Percentiles rank a stretch among this genome's conserved stretches.
Evolutionary conservation across 2,329 filamentous ascomycete species (phyloP).

Genomic region (Pyricularia sp.): DNA sequence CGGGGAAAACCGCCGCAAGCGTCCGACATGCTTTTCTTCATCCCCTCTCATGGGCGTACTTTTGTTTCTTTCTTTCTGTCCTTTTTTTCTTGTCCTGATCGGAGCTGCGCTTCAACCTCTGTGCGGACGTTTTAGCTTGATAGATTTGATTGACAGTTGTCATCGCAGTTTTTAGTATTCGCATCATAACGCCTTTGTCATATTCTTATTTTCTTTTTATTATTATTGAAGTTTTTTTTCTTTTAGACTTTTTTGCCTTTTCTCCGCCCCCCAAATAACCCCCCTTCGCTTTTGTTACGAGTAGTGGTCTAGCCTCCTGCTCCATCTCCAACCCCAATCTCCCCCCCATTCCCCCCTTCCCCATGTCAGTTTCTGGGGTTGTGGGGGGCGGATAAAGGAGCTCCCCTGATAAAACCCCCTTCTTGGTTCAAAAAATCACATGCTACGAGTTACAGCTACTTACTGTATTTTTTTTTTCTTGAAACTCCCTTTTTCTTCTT

Average conservation of each 20-base stretch:
- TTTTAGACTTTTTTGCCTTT: background rate
- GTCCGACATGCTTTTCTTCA: background rate
- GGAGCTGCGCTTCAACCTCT: background rate
- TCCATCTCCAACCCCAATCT: background rate
- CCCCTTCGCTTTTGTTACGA: background rate
- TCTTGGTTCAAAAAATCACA: background rate
- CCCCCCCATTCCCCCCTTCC: too few species aligned
- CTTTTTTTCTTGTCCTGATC: background rate
- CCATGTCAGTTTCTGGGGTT: background rate
- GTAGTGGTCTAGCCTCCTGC: background rate
- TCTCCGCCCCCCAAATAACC: background rate
- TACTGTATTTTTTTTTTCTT: background rate
- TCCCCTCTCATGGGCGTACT: background rate
- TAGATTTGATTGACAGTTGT: background rate
- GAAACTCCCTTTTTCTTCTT: background rate
- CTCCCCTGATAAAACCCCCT: background rate
- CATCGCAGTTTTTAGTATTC: background rate
- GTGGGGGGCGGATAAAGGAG: background rate
- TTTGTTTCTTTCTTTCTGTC: background rate
- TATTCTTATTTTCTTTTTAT: background rate
- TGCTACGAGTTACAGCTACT: background rate
- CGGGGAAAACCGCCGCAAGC: background rate
- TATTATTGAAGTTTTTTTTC: too few species aligned
- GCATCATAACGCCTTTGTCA: background rate
- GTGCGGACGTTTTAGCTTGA: background rate